Conservation (phyloP, 2,329 filamentous ascomycete genomes). For the Scleromitrula shiraiana region DNA sequence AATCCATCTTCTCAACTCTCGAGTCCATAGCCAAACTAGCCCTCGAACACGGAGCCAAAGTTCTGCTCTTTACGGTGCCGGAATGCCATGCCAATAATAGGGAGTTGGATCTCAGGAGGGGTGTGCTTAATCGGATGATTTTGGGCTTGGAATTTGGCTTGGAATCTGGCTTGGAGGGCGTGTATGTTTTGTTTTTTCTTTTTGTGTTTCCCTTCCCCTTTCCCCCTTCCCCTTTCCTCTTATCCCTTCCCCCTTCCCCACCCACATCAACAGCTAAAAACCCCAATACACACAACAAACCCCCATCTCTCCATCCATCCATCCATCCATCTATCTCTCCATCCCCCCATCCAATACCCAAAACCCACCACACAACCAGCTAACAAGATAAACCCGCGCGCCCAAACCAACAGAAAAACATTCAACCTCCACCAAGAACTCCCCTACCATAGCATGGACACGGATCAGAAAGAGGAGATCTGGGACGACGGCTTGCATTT, state of each 20-base stretch:
- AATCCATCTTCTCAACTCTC: constrained; percentile 41
- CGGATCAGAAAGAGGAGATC: constrained; percentile 38
- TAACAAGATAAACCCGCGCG: no score
- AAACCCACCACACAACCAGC: neutral
- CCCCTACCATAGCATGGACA: constrained; percentile 44
- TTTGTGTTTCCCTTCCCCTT: no score
- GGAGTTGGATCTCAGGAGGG: constrained; percentile 32
- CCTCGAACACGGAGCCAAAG: constrained; percentile 40
- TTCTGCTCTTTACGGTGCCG: constrained; percentile 55
- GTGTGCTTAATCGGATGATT: constrained; percentile 40
- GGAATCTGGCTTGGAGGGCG: constrained; percentile 8
- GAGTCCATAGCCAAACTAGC: constrained; percentile 41
- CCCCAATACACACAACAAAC: no score
- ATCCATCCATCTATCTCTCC: no score
- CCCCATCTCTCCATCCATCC: no score
- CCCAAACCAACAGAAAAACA: constrained; percentile 34
- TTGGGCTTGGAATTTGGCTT: constrained; percentile 35
- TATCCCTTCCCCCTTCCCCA: no score
- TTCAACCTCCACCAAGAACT: constrained; percentile 49
- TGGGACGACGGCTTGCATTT: constrained; percentile 59
- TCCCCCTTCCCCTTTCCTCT: no score
- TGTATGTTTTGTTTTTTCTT: constrained; percentile 11
- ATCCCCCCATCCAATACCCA: no score
- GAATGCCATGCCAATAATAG: constrained; percentile 34
- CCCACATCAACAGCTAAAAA: neutral